Conservation (phyloP, 768 basidiomycete species). For the Rhizopogon vinicolor region DNA sequence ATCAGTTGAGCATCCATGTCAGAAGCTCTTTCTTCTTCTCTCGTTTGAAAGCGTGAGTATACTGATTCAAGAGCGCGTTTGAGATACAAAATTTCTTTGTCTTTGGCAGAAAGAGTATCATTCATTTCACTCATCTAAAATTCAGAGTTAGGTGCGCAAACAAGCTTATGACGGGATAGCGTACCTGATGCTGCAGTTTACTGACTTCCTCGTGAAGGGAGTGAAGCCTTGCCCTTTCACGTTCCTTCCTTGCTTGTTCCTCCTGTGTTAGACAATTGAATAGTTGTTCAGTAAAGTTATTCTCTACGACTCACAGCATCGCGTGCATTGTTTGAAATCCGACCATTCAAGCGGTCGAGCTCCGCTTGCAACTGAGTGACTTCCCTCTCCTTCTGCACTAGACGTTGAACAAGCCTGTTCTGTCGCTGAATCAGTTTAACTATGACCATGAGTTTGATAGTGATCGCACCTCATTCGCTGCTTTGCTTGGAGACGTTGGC, state of each 20-base stretch:
- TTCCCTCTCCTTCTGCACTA: slow-evolving; percentile 84
- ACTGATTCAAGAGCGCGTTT: slow-evolving; percentile 88
- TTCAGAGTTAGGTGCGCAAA: background rate
- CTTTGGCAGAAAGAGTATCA: slow-evolving; percentile 40
- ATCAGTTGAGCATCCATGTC: slow-evolving; percentile 66
- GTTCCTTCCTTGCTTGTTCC: slow-evolving; percentile 69
- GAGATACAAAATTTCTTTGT: slow-evolving; percentile 72
- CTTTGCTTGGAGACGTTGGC: slow-evolving; percentile 39
- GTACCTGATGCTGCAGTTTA: slow-evolving; percentile 64
- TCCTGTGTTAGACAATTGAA: slow-evolving; percentile 39
- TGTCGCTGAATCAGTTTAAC: slow-evolving; percentile 29
- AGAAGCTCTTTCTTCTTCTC: slow-evolving; percentile 39
- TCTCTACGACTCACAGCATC: slow-evolving; percentile 49
- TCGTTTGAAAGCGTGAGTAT: slow-evolving; percentile 68
- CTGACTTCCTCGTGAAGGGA: slow-evolving; percentile 70
- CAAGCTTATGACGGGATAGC: slow-evolving; percentile 7
- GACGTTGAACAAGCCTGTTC: slow-evolving; percentile 74
- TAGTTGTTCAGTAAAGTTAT: background rate
- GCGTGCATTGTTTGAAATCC: slow-evolving; percentile 50
- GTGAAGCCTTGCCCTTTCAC: slow-evolving; percentile 71
- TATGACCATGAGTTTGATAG: background rate
- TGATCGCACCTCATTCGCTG: slow-evolving; percentile 50
- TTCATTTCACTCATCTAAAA: slow-evolving; percentile 54
- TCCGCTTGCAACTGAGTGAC: slow-evolving; percentile 71
- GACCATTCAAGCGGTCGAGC: slow-evolving; percentile 55